Conservation (phyloP, 2,329 filamentous ascomycete genomes). For the Fusarium tanahbumbuense region DNA sequence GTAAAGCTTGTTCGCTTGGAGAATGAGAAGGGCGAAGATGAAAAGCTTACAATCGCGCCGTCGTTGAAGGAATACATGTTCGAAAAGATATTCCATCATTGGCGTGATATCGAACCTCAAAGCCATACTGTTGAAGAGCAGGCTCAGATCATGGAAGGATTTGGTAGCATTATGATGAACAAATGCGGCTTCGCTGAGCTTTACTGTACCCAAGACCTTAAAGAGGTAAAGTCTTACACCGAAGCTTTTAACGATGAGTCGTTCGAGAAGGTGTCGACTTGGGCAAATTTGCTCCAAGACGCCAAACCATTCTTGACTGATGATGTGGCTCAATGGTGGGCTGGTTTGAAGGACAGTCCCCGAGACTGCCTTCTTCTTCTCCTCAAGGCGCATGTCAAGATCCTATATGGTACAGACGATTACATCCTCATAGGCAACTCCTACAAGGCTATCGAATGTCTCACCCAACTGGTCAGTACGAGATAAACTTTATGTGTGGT, state of each 20-base stretch:
- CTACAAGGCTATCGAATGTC: not conserved
- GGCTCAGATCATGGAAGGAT: not conserved
- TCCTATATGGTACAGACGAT: not conserved
- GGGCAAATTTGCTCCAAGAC: not conserved
- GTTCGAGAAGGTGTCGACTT: not conserved
- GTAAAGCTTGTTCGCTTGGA: not conserved
- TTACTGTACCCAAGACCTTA: not conserved
- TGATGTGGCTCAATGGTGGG: not conserved
- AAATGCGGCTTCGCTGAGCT: not conserved
- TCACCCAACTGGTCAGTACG: not conserved
- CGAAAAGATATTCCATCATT: not conserved
- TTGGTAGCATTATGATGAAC: not conserved
- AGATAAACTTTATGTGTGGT: not conserved
- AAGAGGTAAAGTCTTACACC: not conserved
- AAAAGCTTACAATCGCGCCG: rapidly evolving
- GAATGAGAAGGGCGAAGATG: not conserved
- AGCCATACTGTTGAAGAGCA: not conserved
- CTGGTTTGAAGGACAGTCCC: not conserved
- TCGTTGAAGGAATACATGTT: not conserved
- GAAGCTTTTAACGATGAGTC: not conserved
- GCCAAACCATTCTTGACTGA: rapidly evolving
- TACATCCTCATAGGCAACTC: not conserved
- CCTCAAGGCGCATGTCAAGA: not conserved
- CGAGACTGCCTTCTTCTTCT: not conserved
- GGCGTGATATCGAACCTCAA: not conserved